Base-by-base conservation (phyloP, 1,139 yeast species). In the Lodderomyces jiufengensis region DNA sequence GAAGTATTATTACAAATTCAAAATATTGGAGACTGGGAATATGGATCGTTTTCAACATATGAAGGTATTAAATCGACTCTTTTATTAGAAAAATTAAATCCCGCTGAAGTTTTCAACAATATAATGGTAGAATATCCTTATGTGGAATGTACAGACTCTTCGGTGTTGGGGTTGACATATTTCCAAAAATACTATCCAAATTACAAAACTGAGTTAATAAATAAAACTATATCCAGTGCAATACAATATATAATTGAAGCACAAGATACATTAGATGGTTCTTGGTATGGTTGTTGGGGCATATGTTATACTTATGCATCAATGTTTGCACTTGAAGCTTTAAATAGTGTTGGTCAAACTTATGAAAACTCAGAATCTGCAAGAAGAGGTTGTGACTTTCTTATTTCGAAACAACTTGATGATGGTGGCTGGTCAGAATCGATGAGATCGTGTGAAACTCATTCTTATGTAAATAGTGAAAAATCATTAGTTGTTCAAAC, bases 261-360 rank as follows among this genome's bases (percentile, higher is more conserved):
- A 2, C 98, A 94, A 58, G 66, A 71, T 31, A 53, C 56, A 0
- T 18, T 34, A 10, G 96, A 92, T 56, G 99, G 99, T 0, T 81
- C 95, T 8, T 94, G 98, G 97, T 94, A 90, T 56, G 99, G 99
- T 1, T 81, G 90, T 29, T 94, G 99, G 99, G 99, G 98, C 29
- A 83, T 94, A 9, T 94, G 99, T 54, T 88, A 75, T 55, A 86
- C 97, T 0, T 94, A 94, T 60, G 97, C 98, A 0, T 84, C 92
- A 1, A 94, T 94, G 98, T 94, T 94, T 74, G 98, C 99, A 0
- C 62, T 92, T 23, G 99, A 94, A 51, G 97, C 98, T 0, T 68
- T 92, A 36, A 66, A 77, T 27, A 76, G 94, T 3, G 82, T 83
- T 18, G 86, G 83, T 1, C 72, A 73, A 42, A 65, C 57, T 2